A percentile compares a stretch with the other conserved stretches of the same genome.
phyloP scores from a whole-genome alignment of 2,329 filamentous ascomycete species.

The Ceratocystis destructans region DNA sequence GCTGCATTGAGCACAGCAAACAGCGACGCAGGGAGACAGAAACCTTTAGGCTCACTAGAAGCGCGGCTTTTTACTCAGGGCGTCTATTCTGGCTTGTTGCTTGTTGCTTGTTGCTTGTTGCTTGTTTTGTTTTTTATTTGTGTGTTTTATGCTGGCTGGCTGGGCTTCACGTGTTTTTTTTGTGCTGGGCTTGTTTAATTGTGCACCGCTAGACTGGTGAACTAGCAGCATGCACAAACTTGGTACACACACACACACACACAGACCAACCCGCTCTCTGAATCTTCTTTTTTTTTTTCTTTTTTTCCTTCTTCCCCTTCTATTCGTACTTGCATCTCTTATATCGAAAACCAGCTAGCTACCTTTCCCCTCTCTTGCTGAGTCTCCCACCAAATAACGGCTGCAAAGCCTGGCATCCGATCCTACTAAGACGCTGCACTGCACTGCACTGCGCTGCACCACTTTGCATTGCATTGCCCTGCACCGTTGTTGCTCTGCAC shows the following conservation, averaged over 20 bases:
- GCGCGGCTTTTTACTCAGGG: neutral
- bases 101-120: neutral
- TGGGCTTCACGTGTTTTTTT: neutral
- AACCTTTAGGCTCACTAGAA: neutral
- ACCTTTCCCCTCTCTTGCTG: neutral
- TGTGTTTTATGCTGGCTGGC: neutral
- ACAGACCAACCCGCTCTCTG: neutral
- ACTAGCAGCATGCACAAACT: neutral
- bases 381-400: neutral
- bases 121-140: neutral
- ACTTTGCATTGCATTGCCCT: neutral
- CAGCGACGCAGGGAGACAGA: neutral
- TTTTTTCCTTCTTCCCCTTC: neutral
- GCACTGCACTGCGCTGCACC: neutral
- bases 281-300: neutral
- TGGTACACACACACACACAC: neutral
- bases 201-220: too few species aligned
- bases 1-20: neutral
- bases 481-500: neutral
- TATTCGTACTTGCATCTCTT: neutral
- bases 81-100: neutral
- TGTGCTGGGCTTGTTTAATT: too few species aligned
- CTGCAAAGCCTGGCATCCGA: neutral
- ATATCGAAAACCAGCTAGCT: neutral
- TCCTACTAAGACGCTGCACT: neutral